Conservation (phyloP, 2,329 filamentous ascomycete species). For the Onygena corvina region DNA sequence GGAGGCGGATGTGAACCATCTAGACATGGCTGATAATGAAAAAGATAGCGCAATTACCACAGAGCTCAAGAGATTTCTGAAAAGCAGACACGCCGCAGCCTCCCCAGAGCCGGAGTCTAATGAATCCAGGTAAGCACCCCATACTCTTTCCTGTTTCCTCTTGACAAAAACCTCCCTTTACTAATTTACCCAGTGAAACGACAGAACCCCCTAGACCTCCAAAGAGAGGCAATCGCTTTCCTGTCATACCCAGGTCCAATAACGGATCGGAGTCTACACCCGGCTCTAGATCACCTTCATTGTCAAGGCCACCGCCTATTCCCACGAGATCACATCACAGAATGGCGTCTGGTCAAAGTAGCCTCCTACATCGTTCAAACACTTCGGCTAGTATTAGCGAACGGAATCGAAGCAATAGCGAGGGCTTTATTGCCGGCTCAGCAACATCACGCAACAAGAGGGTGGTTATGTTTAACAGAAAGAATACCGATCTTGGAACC, state of each 20-base stretch:
- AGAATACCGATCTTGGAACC: constrained; percentile 43
- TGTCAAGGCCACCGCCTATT: constrained; percentile 60
- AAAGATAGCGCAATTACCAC: constrained; percentile 49
- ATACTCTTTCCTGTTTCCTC: neutral
- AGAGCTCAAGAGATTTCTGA: constrained; percentile 48
- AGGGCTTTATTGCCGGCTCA: constrained; percentile 43
- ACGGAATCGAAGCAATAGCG: constrained; percentile 49
- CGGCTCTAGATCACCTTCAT: constrained; percentile 55
- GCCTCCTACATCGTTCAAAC: constrained; percentile 43
- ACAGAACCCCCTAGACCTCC: constrained; percentile 67
- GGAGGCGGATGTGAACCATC: constrained; percentile 50
- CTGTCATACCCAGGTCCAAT: constrained; percentile 43
- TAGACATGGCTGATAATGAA: constrained; percentile 46
- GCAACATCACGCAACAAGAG: constrained; percentile 41
- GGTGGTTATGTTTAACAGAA: constrained; percentile 49
- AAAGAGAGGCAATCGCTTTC: constrained; percentile 46
- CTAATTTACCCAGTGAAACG: constrained; percentile 46
- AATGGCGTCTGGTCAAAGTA: constrained; percentile 34
- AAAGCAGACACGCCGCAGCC: constrained; percentile 33
- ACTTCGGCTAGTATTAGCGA: constrained; percentile 50
- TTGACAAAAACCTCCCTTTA: neutral
- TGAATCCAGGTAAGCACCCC: neutral
- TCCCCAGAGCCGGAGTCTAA: constrained; percentile 35
- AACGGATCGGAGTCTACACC: constrained; percentile 53
- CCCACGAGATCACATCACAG: constrained; percentile 72